These are phyloP conservation scores for Pilasporangium apinafurcum DNA, from an alignment of 352 stramenopile species.

Conservation along the genomic window DNA sequence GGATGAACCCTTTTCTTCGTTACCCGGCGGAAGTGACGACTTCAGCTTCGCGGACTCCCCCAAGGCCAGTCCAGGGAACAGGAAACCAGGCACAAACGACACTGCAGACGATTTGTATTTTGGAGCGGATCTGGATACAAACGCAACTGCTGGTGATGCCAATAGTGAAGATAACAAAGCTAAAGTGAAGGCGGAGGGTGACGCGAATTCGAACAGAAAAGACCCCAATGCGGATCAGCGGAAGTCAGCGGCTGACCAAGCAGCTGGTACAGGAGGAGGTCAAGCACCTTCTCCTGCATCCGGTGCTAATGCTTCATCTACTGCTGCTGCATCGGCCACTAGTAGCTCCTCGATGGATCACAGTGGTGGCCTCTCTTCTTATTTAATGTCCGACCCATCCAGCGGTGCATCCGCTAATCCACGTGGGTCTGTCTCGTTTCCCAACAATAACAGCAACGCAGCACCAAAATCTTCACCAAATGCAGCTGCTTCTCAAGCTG, in stretches of 20 bases:
- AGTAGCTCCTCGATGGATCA: conserved; percentile 4
- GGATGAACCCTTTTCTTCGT: conserved; percentile 60
- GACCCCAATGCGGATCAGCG: conserved; percentile 7
- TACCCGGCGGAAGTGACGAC: conserved; percentile 45
- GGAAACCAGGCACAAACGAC: conserved; percentile 5
- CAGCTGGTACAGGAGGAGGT: conserved; percentile 17
- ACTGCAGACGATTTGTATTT: conserved; percentile 60
- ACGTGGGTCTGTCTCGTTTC: conserved; percentile 6
- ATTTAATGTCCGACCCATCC: conserved; percentile 12
- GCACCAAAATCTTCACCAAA: too few species aligned
- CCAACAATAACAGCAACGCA: background rate
- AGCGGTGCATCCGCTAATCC: conserved; percentile 1
- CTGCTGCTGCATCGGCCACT: background rate
- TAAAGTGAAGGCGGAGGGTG: too few species aligned
- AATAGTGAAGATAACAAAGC: conserved; percentile 27
- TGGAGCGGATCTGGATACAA: conserved; percentile 41
- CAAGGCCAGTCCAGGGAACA: conserved; percentile 25
- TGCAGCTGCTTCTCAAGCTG: too few species aligned
- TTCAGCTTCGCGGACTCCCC: conserved; percentile 80
- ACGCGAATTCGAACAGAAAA: too few species aligned
- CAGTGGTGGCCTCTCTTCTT: conserved; percentile 1
- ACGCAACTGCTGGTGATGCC: conserved; percentile 18
- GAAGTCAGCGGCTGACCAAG: conserved; percentile 9
- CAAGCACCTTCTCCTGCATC: conserved; percentile 2
- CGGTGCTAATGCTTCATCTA: conserved; percentile 9